These are phyloP conservation scores for Penicillium sumatraense DNA, from an alignment of 2,329 filamentous ascomycete genomes.

Conservation along the genomic window DNA sequence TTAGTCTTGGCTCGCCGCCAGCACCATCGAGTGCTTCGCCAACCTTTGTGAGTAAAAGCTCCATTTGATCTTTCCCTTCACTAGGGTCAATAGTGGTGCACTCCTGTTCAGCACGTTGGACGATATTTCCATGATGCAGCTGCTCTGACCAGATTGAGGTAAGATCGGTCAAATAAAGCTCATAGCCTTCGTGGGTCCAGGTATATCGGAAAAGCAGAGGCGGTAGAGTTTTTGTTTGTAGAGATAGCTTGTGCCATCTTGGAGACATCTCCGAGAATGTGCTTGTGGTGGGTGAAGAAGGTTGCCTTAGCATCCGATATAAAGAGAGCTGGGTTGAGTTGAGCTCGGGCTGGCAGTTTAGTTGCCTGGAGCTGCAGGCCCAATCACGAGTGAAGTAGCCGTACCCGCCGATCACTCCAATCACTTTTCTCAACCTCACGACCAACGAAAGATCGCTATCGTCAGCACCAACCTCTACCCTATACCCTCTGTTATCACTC, in stretches of 20 bases:
- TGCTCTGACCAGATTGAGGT: conserved; percentile 62
- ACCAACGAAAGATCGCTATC: not conserved
- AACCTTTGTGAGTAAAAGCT: conserved; percentile 61
- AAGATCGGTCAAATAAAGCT: conserved; percentile 62
- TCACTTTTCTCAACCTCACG: conserved; percentile 19
- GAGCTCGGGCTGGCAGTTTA: not conserved
- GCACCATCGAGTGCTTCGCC: conserved; percentile 50
- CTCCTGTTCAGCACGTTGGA: conserved; percentile 52
- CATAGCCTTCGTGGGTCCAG: conserved; percentile 49
- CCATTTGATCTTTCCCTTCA: conserved; percentile 60
- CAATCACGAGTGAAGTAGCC: not conserved
- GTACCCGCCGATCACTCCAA: conserved; percentile 21
- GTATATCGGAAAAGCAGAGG: conserved; percentile 46
- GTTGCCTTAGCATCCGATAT: not conserved
- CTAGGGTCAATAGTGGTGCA: conserved; percentile 64
- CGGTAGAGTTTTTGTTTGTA: conserved; percentile 28
- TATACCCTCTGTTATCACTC: not conserved
- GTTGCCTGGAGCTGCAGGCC: conserved; percentile 16
- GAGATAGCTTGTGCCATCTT: conserved; percentile 39
- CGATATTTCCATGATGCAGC: conserved; percentile 51
- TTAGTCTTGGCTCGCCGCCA: conserved; percentile 38
- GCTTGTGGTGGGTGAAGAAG: conserved; percentile 9
- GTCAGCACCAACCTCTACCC: too few relatives aligned
- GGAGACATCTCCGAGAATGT: conserved; percentile 32
- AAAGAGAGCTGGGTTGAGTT: not conserved